Base-by-base conservation (phyloP, 306 rosid genomes). In the Cicer judaicum region DNA sequence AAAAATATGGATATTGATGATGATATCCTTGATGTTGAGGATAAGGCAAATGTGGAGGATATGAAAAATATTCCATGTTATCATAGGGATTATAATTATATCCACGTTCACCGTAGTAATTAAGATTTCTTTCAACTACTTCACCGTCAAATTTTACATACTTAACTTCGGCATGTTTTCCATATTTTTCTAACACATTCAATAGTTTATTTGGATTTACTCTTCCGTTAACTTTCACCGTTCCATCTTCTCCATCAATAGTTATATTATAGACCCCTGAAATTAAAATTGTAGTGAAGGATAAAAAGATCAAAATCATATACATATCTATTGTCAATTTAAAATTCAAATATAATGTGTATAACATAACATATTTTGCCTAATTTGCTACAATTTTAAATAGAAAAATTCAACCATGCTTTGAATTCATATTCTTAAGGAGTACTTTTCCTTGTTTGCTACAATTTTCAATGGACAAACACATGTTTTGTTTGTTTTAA, bases 81-180 rank as follows among this genome's bases (percentile, higher is more conserved):
- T 52, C 70, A 77, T 52, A 57, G 10, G 74, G 73, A 62, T 40
- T 55, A 29, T 29, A 29, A 29, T 29, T 29, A 65, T 10, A 60
- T 13, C 70, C 85, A 68, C 50, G 42, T 5, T 80, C 73, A 41
- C 49, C 72, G 52, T 65, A 65, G 66, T 76, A 46, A 56, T 1
- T 8, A 40, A 8, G 53, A 9, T 13, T 63, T 64, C 69, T 75
- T 34, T 71, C 77, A 41, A 42, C 49, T 50, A 63, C 82, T 42
- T 84, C 85, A 75, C 88, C 88, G 5, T 86, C 84, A 68, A 86
- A 82, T 44, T 60, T 81, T 3, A 70, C 8, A 44, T 73, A 75
- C 55, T 75, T 73, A 8, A 87, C 24, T 63, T 83, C 72, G 9
- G 78, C 86, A 85, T 85, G 87, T 64, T 39, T 78, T 61, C 86